Base-by-base conservation (phyloP, 78 protist genomes). In the Cyanophora paradoxa region DNA sequence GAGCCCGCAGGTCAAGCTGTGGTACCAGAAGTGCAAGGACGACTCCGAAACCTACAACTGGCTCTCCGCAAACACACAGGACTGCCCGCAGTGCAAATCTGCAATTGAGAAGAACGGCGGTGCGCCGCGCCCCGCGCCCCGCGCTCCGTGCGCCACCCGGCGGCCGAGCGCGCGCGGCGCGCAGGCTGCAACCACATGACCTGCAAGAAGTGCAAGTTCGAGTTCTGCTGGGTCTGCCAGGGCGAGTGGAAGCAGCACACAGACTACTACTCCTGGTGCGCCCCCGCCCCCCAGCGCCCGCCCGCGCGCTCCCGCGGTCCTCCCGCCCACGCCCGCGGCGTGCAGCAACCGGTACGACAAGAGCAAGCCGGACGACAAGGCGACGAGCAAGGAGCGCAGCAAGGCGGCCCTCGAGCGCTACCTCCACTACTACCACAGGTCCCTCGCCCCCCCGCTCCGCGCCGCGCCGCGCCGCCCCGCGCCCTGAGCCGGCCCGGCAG, bases 111-210 rank as follows among this genome's bases (percentile, higher is more conserved):
- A 59, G 39, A 59, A 59, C 39, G 65, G 65, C 39, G 65, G 65
- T n/a, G n/a, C n/a, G n/a, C n/a, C n/a, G n/a, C n/a, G n/a, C n/a
- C n/a, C n/a, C n/a, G n/a, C n/a, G n/a, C n/a, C n/a, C n/a, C n/a
- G n/a, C n/a, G n/a, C n/a, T n/a, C n/a, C n/a, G n/a, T n/a, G n/a
- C n/a, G n/a, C n/a, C n/a, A n/a, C n/a, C n/a, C n/a, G n/a, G n/a
- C n/a, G n/a, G n/a, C n/a, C n/a, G n/a, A n/a, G n/a, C n/a, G n/a
- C n/a, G n/a, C n/a, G n/a, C n/a, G n/a, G n/a, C n/a, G n/a, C n/a
- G n/a, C n/a, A n/a, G 94, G 94, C 13, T 90, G 94, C 78, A 90
- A 90, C 65, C 94, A 90, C 83, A 88, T 90, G 86, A 75, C 77
- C 33, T 85, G 89, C 66, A 41, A 42, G 41, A n/a, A 8, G 17